These are phyloP conservation scores for Xylariaceae sp. DNA, from an alignment of 2,329 filamentous ascomycete species.

Conservation along the genomic window DNA sequence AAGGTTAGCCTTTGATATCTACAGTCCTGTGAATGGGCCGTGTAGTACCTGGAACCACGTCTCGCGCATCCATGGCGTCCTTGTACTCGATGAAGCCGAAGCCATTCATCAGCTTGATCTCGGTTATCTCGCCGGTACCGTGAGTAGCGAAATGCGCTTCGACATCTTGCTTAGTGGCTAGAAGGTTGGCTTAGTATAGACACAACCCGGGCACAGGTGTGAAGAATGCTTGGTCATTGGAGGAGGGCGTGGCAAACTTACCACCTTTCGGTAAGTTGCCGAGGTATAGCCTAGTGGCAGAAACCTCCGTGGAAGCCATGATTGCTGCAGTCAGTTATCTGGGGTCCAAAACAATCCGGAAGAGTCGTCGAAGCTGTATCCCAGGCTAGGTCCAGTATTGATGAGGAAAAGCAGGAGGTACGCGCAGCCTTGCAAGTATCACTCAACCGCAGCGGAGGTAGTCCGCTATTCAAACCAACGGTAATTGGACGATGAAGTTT, in stretches of 20 bases:
- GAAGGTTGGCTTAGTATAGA: slow-evolving; percentile 18
- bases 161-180: slow-evolving; percentile 87
- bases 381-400: slow-evolving; percentile 8
- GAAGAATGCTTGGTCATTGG: slow-evolving; percentile 12
- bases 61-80: slow-evolving; percentile 95
- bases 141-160: slow-evolving; percentile 94
- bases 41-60: slow-evolving; percentile 92
- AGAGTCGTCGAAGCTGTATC: slow-evolving; percentile 2
- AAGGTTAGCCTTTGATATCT: slow-evolving; percentile 31
- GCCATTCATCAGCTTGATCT: slow-evolving; percentile 99
- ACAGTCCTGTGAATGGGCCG: not conserved
- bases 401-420: slow-evolving; percentile 11
- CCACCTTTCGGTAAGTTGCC: slow-evolving; percentile 97
- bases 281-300: slow-evolving; percentile 92
- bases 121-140: slow-evolving; percentile 95
- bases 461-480: slow-evolving; percentile 1
- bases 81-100: slow-evolving; percentile 99
- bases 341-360: slow-evolving; percentile 16
- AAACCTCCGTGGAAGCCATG: slow-evolving; percentile 66
- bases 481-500: not conserved
- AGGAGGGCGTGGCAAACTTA: slow-evolving; percentile 54
- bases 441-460: not conserved
- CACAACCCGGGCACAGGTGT: not conserved
- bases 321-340: slow-evolving; percentile 16
- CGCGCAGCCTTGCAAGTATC: not conserved